A percentile compares a stretch with the other conserved stretches of the same genome.
phyloP scores from a whole-genome alignment of 768 basidiomycete species.

The Mycena belliarum region DNA sequence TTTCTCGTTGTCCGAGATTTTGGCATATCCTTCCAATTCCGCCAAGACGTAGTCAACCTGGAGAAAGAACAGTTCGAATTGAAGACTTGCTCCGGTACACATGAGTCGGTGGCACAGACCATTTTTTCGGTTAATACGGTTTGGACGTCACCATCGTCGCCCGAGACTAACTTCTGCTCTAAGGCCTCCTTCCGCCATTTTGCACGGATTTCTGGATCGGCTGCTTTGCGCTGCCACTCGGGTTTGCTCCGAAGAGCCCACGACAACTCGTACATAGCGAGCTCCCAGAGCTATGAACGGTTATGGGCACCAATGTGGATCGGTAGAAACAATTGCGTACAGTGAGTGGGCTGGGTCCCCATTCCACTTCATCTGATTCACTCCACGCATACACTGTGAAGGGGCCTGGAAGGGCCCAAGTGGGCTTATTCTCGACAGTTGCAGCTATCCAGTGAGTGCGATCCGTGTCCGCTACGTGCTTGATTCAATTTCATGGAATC shows the following conservation, averaged over 20 bases:
- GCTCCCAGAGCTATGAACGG: not conserved
- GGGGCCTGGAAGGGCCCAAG: not conserved
- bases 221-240: constrained; percentile 7
- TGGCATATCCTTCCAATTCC: constrained; percentile 23
- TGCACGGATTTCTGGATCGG: constrained; percentile 11
- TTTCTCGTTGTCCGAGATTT: constrained; percentile 17
- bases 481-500: not conserved
- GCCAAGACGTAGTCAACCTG: constrained; percentile 25
- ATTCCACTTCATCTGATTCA: not conserved
- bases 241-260: constrained; percentile 14
- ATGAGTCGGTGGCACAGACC: not conserved
- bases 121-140: constrained; percentile 6
- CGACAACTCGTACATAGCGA: constrained; percentile 8
- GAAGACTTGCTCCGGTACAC: not conserved
- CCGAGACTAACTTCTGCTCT: not conserved
- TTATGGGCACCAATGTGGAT: not conserved
- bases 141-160: not conserved
- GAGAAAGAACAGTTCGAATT: not conserved
- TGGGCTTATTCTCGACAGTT: not conserved
- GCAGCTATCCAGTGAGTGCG: not conserved
- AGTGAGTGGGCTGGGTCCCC: constrained; percentile 6
- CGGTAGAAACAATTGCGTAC: not conserved
- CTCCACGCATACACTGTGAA: not conserved
- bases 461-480: not conserved
- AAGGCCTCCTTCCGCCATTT: constrained; percentile 15